Evolutionary conservation across 1,284 basidiomycete species (phyloP).

Genomic region (Farysia itapuensis): DNA sequence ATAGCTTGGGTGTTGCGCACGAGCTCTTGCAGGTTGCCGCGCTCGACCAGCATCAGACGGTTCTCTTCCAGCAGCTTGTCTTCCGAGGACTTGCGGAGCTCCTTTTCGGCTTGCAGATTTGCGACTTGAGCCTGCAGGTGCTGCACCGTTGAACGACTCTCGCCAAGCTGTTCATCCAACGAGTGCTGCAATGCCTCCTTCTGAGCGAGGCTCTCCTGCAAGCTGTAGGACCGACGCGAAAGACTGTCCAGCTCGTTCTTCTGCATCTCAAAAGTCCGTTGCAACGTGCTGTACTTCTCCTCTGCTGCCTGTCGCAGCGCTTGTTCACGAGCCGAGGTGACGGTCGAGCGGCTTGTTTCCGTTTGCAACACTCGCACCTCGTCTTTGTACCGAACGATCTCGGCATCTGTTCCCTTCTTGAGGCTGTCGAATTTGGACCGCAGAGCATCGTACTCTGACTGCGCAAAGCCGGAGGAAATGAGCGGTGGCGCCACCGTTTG

Average conservation of each 20-base stretch:
- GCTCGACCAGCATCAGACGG: slow-evolving; percentile 74
- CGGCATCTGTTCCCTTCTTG: slow-evolving; percentile 73
- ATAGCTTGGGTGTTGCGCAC: slow-evolving; percentile 85
- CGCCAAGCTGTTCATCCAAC: slow-evolving; percentile 68
- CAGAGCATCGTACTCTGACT: slow-evolving; percentile 32
- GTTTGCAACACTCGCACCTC: slow-evolving; percentile 73
- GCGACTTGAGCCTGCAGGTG: slow-evolving; percentile 73
- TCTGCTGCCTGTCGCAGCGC: slow-evolving; percentile 48
- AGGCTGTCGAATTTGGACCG: slow-evolving; percentile 67
- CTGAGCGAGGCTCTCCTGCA: slow-evolving; percentile 56
- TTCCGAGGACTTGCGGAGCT: slow-evolving; percentile 57
- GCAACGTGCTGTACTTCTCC: slow-evolving; percentile 61
- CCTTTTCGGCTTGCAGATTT: slow-evolving; percentile 85
- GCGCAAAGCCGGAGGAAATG: slow-evolving; percentile 6
- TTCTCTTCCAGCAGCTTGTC: slow-evolving; percentile 76
- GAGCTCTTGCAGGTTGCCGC: slow-evolving; percentile 78
- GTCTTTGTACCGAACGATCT: slow-evolving; percentile 71
- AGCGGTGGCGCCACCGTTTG: slow-evolving; percentile 2
- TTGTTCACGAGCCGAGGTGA: slow-evolving; percentile 62
- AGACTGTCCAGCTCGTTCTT: slow-evolving; percentile 56
- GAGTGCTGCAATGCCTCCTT: slow-evolving; percentile 61
- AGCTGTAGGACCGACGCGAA: slow-evolving; percentile 58
- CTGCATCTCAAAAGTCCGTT: slow-evolving; percentile 55
- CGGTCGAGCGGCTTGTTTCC: slow-evolving; percentile 54
- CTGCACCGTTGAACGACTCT: slow-evolving; percentile 30